Evolutionary conservation across 306 rosid species (phyloP), one percentile per base, ranked within the genome.

Genomic region (Adenanthera pavonina): DNA sequence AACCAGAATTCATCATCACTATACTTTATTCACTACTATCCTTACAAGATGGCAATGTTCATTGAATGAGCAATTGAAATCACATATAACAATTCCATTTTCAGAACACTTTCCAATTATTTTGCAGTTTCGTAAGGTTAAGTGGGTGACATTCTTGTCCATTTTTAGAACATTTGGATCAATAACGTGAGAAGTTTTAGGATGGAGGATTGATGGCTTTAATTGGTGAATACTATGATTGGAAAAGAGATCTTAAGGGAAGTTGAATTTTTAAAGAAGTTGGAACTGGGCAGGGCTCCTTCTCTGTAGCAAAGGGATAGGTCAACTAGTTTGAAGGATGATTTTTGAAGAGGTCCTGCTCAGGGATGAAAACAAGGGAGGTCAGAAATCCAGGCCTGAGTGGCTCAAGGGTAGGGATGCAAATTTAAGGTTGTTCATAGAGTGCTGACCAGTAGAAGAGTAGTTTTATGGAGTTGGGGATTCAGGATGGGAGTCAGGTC

Each of bases 61-160:
- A 72, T 62, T 71, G 75, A 78, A 78, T 77, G 49, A 83, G 65
- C 70, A 71, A 8, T n/a, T 13, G 41, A 54, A 36, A 78, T 69
- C 33, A 25, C 17, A 17, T 3, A n/a, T 38, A 65, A 66, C 30
- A 44, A 40, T 40, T 66, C 49, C 49, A 40, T 2, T 66, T 66
- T 66, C 11, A 3, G 72, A 66, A 40, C 30, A 66, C 33, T n/a
- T 66, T 66, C 14, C 15, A 14, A 15, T 64, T 35, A 14, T 64
- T 64, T 14, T 35, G 69, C 4, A 15, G 69, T n/a, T 46, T 64
- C 6, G 12, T 35, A 35, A 38, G 69, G 25, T 64, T 64, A 13
- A 64, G 11, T 35, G 46, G 46, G 8, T 6, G 19, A 15, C 46
- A 64, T 35, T 5, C 69, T 35, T 64, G 6, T 64, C 20, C 12